A percentile compares a stretch with the other conserved stretches of the same genome.
These are phyloP conservation scores for Plantago elongata DNA, from an alignment of 257 asterid genomes.

Conservation along the genomic window DNA sequence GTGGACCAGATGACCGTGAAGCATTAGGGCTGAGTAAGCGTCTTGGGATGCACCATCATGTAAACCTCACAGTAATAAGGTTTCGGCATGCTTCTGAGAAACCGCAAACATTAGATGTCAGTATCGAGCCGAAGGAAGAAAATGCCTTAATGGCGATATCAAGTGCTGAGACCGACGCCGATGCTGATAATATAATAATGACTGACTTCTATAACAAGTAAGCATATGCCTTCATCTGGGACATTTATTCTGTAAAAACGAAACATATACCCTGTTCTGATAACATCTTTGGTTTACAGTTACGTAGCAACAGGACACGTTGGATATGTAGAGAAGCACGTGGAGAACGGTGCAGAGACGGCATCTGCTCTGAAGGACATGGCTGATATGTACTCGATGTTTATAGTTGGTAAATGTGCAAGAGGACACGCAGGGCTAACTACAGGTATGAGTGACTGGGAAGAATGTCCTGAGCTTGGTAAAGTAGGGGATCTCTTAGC, in stretches of 20 bases:
- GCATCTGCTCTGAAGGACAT: conserved; percentile 77
- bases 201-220: conserved; percentile 86
- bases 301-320: conserved; percentile 84
- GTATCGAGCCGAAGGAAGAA: conserved; percentile 50
- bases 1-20: conserved; percentile 96
- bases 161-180: conserved; percentile 49
- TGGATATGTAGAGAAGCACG: conserved; percentile 89
- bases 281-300: conserved; percentile 31
- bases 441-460: conserved; percentile 96
- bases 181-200: conserved; percentile 53
- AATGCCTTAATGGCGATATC: conserved; percentile 67
- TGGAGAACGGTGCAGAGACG: conserved; percentile 70
- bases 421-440: conserved; percentile 59
- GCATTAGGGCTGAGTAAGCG: conserved; percentile 88
- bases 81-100: conserved; percentile 48
- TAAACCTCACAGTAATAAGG: conserved; percentile 82
- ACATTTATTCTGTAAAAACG: background rate
- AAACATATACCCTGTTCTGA: background rate
- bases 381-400: conserved; percentile 92
- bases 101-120: conserved; percentile 43
- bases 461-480: conserved; percentile 98
- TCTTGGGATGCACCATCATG: conserved; percentile 80
- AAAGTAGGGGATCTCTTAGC: conserved; percentile 94
- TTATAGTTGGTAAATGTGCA: conserved; percentile 85
- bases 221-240: background rate